Conservation (phyloP, 2,329 filamentous ascomycete species). For the Chaetomium globosum region DNA sequence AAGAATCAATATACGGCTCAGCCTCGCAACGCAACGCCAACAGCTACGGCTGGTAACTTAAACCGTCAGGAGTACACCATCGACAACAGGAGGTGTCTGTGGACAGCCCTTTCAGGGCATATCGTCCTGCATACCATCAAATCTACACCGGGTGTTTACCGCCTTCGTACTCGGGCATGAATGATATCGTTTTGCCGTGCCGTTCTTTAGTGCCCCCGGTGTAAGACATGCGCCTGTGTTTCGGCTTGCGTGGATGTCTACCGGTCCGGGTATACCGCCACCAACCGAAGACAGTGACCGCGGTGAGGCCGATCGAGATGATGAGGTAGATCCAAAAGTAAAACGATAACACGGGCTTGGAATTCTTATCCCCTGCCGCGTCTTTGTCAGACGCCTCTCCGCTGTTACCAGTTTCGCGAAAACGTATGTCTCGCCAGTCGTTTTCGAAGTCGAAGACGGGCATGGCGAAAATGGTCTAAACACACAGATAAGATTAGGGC, state of each 20-base stretch:
- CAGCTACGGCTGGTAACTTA: no score
- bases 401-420: neutral
- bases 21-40: no score
- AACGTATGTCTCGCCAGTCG: neutral
- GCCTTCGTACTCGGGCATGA: neutral
- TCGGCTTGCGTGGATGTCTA: neutral
- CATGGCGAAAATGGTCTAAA: conserved; percentile 2
- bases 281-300: neutral
- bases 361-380: neutral
- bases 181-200: neutral
- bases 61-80: no score
- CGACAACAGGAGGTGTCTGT: no score
- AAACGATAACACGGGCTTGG: neutral
- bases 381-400: neutral
- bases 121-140: neutral
- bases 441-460: conserved; percentile 4
- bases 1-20: no score
- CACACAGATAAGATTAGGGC: neutral
- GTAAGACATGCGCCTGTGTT: neutral
- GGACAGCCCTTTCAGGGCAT: no score
- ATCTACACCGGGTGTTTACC: neutral
- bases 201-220: neutral
- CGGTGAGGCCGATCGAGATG: neutral
- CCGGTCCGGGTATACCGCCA: neutral
- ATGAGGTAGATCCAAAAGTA: conserved; percentile 2